Conservation (phyloP, 1,139 yeast species). For the Hansenula sp. region DNA sequence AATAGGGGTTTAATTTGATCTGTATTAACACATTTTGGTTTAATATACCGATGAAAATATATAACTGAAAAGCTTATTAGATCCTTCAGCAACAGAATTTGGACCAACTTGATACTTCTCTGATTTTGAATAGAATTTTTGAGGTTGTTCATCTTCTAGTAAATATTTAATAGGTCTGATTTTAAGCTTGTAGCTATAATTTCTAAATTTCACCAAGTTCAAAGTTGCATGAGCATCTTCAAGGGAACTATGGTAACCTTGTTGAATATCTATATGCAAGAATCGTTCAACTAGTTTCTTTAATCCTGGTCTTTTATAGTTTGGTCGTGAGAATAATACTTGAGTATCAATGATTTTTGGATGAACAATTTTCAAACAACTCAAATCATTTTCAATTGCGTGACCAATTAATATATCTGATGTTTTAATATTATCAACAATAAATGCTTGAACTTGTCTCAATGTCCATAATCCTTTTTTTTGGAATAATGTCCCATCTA, state of each 20-base stretch:
- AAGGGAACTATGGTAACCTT: conserved; percentile 62
- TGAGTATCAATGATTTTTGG: conserved; percentile 67
- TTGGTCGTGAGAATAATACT: no score
- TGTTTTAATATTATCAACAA: background rate
- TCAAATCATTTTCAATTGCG: conserved; percentile 66
- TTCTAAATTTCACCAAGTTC: conserved; percentile 57
- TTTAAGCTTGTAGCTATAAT: conserved; percentile 52
- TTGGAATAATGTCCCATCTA: background rate
- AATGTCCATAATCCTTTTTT: background rate
- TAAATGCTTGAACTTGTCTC: background rate
- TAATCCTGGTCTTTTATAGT: conserved; percentile 70
- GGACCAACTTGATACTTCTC: no score
- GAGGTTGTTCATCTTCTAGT: conserved; percentile 26
- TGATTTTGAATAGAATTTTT: conserved; percentile 26
- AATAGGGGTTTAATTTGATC: no score
- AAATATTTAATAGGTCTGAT: conserved; percentile 30
- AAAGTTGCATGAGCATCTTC: conserved; percentile 81
- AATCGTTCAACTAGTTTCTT: conserved; percentile 56
- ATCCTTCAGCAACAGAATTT: no score
- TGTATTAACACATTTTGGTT: no score
- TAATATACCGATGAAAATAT: no score
- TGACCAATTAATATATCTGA: conserved; percentile 66
- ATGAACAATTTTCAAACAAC: conserved; percentile 56
- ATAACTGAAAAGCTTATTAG: no score
- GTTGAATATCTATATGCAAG: conserved; percentile 57